A percentile compares a stretch with the other conserved stretches of the same genome.
Conservation (phyloP, 1,139 yeast genomes). For the Pichia cactophila region DNA sequence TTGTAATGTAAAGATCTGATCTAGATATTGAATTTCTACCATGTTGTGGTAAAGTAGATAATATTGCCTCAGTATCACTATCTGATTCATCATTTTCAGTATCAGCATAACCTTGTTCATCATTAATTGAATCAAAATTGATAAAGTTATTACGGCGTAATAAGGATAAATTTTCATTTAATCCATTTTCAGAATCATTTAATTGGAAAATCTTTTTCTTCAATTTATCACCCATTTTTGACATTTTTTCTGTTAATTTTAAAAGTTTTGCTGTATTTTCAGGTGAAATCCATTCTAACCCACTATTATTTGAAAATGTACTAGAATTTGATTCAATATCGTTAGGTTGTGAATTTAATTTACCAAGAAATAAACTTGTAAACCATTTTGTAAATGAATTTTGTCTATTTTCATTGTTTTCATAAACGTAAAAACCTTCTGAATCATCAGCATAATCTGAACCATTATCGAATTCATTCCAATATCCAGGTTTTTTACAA, state of each 20-base stretch:
- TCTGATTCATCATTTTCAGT: conserved; percentile 14
- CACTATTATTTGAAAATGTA: conserved; percentile 15
- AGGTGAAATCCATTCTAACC: conserved; percentile 28
- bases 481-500: conserved; percentile 42
- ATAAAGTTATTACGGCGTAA: conserved; percentile 3
- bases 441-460: conserved; percentile 23
- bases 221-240: conserved; percentile 5
- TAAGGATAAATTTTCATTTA: conserved; percentile 5
- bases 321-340: conserved; percentile 19
- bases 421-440: conserved; percentile 31
- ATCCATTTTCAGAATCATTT: not conserved
- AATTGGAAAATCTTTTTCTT: conserved; percentile 7
- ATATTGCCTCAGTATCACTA: conserved; percentile 6
- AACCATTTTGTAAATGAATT: conserved; percentile 12
- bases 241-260: conserved; percentile 18
- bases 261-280: conserved; percentile 32
- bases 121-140: conserved; percentile 5
- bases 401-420: conserved; percentile 37
- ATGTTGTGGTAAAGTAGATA: not conserved
- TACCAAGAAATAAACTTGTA: conserved; percentile 19
- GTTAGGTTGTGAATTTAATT: conserved; percentile 33
- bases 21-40: not conserved
- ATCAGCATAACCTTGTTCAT: not conserved
- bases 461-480: conserved; percentile 70
- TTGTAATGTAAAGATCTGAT: conserved; percentile 11